Evolutionary conservation across 441 rosid genomes (phyloP).

Genomic region (Iberis amara): DNA sequence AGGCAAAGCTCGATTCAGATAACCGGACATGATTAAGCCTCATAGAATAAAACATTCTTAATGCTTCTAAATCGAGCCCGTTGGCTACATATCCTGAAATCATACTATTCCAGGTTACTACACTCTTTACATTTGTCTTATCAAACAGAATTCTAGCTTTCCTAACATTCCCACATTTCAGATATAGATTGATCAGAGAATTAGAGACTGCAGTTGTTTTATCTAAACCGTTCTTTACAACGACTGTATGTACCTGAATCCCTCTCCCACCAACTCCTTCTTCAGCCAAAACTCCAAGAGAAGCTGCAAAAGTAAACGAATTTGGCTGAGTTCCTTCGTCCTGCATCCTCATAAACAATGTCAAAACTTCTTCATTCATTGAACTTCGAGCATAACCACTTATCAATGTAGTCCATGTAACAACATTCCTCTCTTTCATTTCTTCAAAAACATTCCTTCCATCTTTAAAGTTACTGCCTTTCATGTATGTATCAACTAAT

Average conservation of each 20-base stretch:
- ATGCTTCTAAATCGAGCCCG: conserved; percentile 47
- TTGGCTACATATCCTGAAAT: conserved; percentile 43
- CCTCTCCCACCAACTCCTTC: conserved; percentile 40
- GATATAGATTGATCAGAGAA: conserved; percentile 49
- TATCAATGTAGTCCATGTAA: conserved; percentile 61
- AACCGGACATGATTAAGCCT: conserved; percentile 39
- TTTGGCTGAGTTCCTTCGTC: conserved; percentile 44
- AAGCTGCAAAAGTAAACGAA: conserved; percentile 44
- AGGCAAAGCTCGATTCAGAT: conserved; percentile 39
- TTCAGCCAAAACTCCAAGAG: conserved; percentile 49
- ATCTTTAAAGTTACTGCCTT: conserved; percentile 40
- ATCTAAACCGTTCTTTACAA: conserved; percentile 48
- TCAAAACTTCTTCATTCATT: conserved; percentile 34
- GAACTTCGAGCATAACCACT: conserved; percentile 40
- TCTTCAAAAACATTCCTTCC: conserved; percentile 53
- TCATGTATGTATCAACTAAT: conserved; percentile 69
- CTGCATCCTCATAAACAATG: conserved; percentile 41
- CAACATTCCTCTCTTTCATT: conserved; percentile 47
- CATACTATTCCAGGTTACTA: conserved; percentile 58
- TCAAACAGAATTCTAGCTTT: conserved; percentile 47
- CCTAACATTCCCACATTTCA: conserved; percentile 38
- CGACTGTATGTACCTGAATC: conserved; percentile 40
- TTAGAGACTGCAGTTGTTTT: conserved; percentile 37
- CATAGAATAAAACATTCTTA: conserved; percentile 43
- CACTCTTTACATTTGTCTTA: conserved; percentile 38